Evolutionary conservation across 2,329 filamentous ascomycete genomes (phyloP).

Genomic region (Diaporthe amygdali): DNA sequence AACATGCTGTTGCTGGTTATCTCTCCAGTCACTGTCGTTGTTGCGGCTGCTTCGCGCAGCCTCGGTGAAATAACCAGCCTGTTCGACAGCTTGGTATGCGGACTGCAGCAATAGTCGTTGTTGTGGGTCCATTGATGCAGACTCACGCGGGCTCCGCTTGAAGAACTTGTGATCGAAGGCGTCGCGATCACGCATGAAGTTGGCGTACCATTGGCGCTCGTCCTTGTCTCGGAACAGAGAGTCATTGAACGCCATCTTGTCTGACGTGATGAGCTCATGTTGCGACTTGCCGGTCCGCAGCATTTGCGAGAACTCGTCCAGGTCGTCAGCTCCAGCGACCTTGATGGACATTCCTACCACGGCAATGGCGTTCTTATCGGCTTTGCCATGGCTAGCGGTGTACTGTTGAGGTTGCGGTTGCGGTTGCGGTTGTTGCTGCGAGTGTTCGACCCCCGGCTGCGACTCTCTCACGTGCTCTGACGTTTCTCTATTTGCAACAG

Average conservation of each 20-base stretch:
- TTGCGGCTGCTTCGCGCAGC: background rate
- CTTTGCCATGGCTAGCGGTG: background rate
- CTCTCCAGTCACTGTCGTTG: background rate
- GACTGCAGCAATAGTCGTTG: slow-evolving; percentile 42
- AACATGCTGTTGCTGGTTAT: slow-evolving; percentile 25
- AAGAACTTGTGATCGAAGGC: slow-evolving; percentile 48
- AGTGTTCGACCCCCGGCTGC: too few species aligned
- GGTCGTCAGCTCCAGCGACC: slow-evolving; percentile 34
- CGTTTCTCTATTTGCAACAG: too few species aligned
- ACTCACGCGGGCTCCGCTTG: slow-evolving; percentile 40
- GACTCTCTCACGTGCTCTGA: too few species aligned
- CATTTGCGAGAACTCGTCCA: slow-evolving; percentile 27
- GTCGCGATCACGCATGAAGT: slow-evolving; percentile 30
- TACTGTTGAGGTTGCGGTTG: too few species aligned
- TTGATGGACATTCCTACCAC: slow-evolving; percentile 42
- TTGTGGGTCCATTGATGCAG: slow-evolving; percentile 43
- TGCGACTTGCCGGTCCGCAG: slow-evolving; percentile 19
- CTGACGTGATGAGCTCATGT: background rate
- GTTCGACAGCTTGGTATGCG: slow-evolving; percentile 45
- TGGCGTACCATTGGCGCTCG: slow-evolving; percentile 26
- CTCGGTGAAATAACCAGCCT: slow-evolving; percentile 24
- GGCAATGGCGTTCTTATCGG: slow-evolving; percentile 35
- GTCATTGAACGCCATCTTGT: slow-evolving; percentile 5
- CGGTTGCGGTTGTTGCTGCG: too few species aligned
- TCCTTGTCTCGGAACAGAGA: background rate